A percentile compares a stretch with the other conserved stretches of the same genome.
phyloP scores from a whole-genome alignment of 129 eudicot genomes.

The Pseudognaphalium luteoalbum region DNA sequence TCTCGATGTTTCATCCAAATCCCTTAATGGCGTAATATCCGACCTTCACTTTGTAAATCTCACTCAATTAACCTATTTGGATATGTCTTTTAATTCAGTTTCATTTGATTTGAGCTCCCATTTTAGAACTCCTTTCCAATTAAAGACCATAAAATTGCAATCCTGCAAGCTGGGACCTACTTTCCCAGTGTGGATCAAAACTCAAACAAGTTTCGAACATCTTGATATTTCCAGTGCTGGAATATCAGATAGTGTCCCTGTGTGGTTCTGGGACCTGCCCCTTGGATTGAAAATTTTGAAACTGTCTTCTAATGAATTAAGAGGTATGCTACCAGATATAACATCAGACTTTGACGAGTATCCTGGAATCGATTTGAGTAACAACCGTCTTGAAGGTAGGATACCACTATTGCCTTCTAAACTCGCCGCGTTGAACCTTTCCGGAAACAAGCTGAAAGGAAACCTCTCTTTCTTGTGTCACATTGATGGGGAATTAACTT shows the following conservation, averaged over 20 bases:
- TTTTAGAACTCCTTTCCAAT: conserved; percentile 16
- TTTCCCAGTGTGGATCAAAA: conserved; percentile 45
- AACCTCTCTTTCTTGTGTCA: conserved; percentile 17
- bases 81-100: conserved; percentile 35
- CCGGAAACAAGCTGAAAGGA: conserved; percentile 34
- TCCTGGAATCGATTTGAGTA: conserved; percentile 26
- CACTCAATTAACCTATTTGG: conserved; percentile 8
- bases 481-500: neutral
- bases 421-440: conserved; percentile 17
- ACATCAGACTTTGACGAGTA: neutral
- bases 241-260: conserved; percentile 37
- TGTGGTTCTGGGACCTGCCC: conserved; percentile 37
- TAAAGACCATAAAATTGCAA: conserved; percentile 19
- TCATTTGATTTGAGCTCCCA: conserved; percentile 13
- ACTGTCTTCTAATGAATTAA: conserved; percentile 29
- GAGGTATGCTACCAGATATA: conserved; percentile 31
- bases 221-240: conserved; percentile 5
- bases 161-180: conserved; percentile 38
- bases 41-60: conserved; percentile 31
- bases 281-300: neutral
- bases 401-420: conserved; percentile 12
- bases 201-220: conserved; percentile 3
- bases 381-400: conserved; percentile 7
- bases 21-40: conserved; percentile 21
- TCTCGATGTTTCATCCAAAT: conserved; percentile 28